Evolutionary conservation across 2,329 filamentous ascomycete species (phyloP), one percentile per base, ranked within the genome.

Genomic region (Tolypocladium tundrense): DNA sequence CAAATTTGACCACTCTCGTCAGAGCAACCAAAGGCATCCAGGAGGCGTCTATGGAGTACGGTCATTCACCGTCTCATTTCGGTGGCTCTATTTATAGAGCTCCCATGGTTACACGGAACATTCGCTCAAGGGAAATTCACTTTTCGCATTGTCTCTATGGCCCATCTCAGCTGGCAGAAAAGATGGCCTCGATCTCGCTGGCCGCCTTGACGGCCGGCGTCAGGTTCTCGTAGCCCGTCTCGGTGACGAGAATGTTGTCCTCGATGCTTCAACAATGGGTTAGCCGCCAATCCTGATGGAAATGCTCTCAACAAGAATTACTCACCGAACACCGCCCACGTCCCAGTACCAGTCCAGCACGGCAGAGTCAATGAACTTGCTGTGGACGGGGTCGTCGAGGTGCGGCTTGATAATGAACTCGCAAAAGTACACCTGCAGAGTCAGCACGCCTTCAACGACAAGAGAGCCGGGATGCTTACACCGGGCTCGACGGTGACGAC

Each of bases 401-500:
- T 88, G 94, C 0, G 91, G 89, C 51, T 87, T 83, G 60, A 97
- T 89, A 62, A 95, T 95, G 69, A 92, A 96, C 24, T 84, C 82
- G 73, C 90, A 96, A 72, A 97, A 97, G 75, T 97, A 97, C 61
- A 93, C 86, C 83, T 86, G 60, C 31, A 19, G n/a, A 11, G 55
- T 63, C 41, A 67, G 58, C 14, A 2, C 6, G 13, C 10, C 19
- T 33, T 27, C 40, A 14, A n/a, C 31, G 21, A 39, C 24, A 21
- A 14, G 4, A 42, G 39, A 53, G 13, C 50, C 2, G 39, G 43
- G 33, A 2, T 24, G 78, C 84, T 73, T 78, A 90, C 84, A 53
- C 94, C 94, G 14, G 94, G 94, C 77, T 99, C 94, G 43, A 97
- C 93, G 0, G 94, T 99, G 56, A 99, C 86, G 31, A 99, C 90